Base-by-base conservation (phyloP, 1,284 basidiomycete genomes). In the Inonotus hispidus region DNA sequence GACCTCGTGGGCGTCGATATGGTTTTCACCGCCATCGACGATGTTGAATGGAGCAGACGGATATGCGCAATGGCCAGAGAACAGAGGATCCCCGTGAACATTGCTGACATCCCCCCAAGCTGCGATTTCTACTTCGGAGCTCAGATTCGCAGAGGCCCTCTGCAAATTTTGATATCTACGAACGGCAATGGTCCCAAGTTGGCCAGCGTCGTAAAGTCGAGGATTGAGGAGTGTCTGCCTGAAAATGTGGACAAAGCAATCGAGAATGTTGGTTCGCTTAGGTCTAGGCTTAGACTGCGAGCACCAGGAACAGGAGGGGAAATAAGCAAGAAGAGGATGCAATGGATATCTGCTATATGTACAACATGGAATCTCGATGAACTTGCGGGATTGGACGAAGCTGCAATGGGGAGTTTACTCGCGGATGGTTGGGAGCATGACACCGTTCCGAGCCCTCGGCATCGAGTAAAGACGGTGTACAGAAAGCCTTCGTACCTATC, bases 101-200 rank as follows among this genome's bases (percentile, higher is more conserved):
- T 95, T 61, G 96, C 97, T 35, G 96, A 99, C 75, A 92, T 98
- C 55, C 97, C 96, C 2, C 86, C 91, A 53, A 83, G 85, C 61
- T 99, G 96, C 79, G 96, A 99, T 75, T 99, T 99, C 72, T 99
- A 97, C 79, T 99, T 99, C 75, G 97, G 97, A 50, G 91, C 93
- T 0, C 90, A 95, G 71, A 88, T 98, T 62, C 87, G 93, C 39
- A 83, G 88, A 64, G 95, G 96, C 0, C 93, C 95, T 0, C 75
- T 99, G 41, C 95, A 98, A 75, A 87, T 98, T 67, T 90, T 98
- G 90, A 88, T 99, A 47, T 96, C 93, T 8, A 99, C 97, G 1
- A 93, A 93, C 60, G 97, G 97, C 27, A 88, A 92, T 67, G 93
- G 94, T 3, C 97, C 97, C 7, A 90, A 93, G 71, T 81, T 98